These are phyloP conservation scores for Termitomyces bulborhizus DNA, from an alignment of 768 basidiomycete genomes.

Conservation along the genomic window DNA sequence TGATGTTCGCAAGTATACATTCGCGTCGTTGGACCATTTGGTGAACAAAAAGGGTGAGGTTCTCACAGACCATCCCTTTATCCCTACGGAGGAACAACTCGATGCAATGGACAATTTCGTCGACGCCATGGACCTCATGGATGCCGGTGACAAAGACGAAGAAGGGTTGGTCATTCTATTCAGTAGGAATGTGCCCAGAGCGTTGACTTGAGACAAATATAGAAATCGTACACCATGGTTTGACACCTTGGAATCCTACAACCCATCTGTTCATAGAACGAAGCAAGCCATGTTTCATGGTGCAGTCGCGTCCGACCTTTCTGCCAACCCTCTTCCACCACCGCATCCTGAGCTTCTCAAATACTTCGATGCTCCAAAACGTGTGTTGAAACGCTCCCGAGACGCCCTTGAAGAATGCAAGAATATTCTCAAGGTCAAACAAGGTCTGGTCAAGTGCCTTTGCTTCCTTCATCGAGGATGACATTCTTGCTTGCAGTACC, in stretches of 20 bases:
- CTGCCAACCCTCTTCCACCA: conserved; percentile 69
- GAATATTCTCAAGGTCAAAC: conserved; percentile 66
- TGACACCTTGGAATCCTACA: conserved; percentile 69
- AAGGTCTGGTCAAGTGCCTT: conserved; percentile 42
- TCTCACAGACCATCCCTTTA: conserved; percentile 70
- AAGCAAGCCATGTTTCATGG: conserved; percentile 93
- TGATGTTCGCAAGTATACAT: conserved; percentile 83
- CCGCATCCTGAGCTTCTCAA: conserved; percentile 82
- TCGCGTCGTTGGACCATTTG: conserved; percentile 72
- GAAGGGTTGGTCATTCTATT: conserved; percentile 46
- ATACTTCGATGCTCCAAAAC: conserved; percentile 76
- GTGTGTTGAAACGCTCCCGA: conserved; percentile 55
- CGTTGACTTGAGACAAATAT: not conserved
- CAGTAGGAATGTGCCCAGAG: not conserved
- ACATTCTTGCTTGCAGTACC: conserved; percentile 37
- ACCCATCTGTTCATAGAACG: conserved; percentile 84
- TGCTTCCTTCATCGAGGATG: not conserved
- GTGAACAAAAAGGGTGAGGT: conserved; percentile 70
- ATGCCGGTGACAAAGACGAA: conserved; percentile 70
- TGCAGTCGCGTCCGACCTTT: conserved; percentile 72
- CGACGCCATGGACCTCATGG: conserved; percentile 82
- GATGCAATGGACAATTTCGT: conserved; percentile 86
- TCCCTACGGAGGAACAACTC: conserved; percentile 74
- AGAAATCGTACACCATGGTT: conserved; percentile 73
- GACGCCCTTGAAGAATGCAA: conserved; percentile 57